These are phyloP conservation scores for Plasmodium yoelii DNA, from an alignment of 169 alveolate genomes.

Conservation along the genomic window DNA sequence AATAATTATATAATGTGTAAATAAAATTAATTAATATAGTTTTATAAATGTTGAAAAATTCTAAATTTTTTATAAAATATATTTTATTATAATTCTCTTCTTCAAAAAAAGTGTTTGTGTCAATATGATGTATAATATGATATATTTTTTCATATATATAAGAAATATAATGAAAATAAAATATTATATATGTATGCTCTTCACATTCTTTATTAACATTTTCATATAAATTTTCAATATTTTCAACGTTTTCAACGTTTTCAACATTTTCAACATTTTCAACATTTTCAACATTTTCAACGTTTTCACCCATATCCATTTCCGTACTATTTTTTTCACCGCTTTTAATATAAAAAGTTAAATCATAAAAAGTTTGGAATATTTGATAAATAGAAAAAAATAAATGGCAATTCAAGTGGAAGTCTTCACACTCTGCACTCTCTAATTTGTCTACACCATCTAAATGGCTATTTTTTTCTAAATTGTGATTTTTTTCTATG, in stretches of 20 bases:
- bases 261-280: no score
- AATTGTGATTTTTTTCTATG: no score
- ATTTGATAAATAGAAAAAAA: slow-evolving; percentile 16
- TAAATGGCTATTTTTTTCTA: no score
- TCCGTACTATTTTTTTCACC: background rate
- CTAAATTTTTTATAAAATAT: background rate
- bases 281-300: no score
- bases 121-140: slow-evolving; percentile 23
- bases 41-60: slow-evolving; percentile 19
- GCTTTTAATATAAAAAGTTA: slow-evolving; percentile 11
- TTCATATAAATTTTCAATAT: slow-evolving; percentile 12
- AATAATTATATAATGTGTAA: slow-evolving; percentile 28
- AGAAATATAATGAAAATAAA: slow-evolving; percentile 23
- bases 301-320: slow-evolving; percentile 3
- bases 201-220: background rate
- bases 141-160: slow-evolving; percentile 10
- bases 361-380: slow-evolving; percentile 27
- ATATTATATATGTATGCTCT: background rate
- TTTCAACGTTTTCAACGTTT: no score
- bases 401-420: slow-evolving; percentile 32
- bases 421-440: no score
- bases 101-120: slow-evolving; percentile 16
- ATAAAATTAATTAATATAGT: slow-evolving; percentile 9
- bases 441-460: no score
- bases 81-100: slow-evolving; percentile 30